Evolutionary conservation across 2,329 filamentous ascomycete species (phyloP), one percentile per base, ranked within the genome.

Genomic region (Colletotrichum tabaci): DNA sequence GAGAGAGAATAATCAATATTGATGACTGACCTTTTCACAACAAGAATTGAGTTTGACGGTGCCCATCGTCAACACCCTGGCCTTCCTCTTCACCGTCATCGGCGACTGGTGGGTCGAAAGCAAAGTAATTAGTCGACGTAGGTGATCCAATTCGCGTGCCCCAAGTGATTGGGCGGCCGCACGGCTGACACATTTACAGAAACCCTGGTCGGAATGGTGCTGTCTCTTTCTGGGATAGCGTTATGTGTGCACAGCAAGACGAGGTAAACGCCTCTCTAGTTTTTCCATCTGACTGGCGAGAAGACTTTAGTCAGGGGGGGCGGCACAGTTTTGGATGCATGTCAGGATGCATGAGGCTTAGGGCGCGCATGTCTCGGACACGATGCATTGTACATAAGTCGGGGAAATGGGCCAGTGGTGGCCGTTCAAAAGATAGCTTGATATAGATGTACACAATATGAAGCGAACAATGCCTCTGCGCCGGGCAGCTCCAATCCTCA

Each of bases 51-150:
- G 95, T 79, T 85, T 98, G 74, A 98, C 95, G 2, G 95, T 98
- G 0, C 96, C 96, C 2, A 96, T 98, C 74, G 95, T 96, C 2
- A 98, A 98, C 78, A 97, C 95, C 0, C 84, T 97, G 78, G 96
- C 96, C 0, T 98, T 98, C 76, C 82, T 98, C n/a, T 98, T 98
- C 79, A 98, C 96, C 0, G 95, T 98, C 2, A 78, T 98, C 15
- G 96, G 95, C 0, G 96, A 98, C 77, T 98, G 95, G 95, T 97
- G 92, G 86, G 94, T 96, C 0, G 96, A 98, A 77, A 91, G 91
- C 72, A 98, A 98, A 81, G 93, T 95, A 2, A 97, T 98, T 73
- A 93, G 91, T 75, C 88, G 90, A 86, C 90, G 94, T 95, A 84
- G 78, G 88, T 50, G 35, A 7, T 53, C 0, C 4, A 52, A n/a